Evolutionary conservation across 306 rosid genomes (phyloP).

Genomic region (Ziziphus jujuba): DNA sequence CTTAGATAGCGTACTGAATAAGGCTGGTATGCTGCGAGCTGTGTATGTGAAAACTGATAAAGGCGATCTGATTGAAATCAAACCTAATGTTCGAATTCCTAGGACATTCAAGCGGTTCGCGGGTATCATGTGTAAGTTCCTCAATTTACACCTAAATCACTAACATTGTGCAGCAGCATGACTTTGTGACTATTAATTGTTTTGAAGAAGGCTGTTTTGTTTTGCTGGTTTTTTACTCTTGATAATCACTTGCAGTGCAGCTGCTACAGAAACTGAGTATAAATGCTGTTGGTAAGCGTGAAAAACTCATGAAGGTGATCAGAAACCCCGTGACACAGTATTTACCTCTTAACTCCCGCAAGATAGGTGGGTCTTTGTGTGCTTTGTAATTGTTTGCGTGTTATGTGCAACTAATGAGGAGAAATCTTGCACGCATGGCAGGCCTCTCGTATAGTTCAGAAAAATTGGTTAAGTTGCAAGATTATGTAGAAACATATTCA

Average conservation of each 20-base stretch:
- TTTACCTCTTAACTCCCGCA: conserved; percentile 64
- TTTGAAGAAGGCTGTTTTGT: background rate
- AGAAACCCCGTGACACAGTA: conserved; percentile 86
- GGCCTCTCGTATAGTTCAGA: conserved; percentile 73
- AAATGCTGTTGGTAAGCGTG: conserved; percentile 72
- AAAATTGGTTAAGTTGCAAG: conserved; percentile 55
- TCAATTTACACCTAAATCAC: background rate
- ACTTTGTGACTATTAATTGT: background rate
- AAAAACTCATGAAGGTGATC: conserved; percentile 68
- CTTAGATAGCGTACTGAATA: conserved; percentile 79
- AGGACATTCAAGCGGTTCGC: conserved; percentile 85
- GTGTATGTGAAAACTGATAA: conserved; percentile 82
- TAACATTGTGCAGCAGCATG: background rate
- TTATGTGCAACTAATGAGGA: background rate
- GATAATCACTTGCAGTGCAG: conserved; percentile 54
- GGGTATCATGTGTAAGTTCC: conserved; percentile 81
- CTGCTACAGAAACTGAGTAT: conserved; percentile 83
- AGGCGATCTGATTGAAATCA: conserved; percentile 80
- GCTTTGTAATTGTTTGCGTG: background rate
- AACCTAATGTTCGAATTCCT: conserved; percentile 74
- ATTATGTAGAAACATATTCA: conserved; percentile 37
- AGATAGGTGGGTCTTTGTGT: conserved; percentile 52
- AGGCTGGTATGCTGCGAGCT: conserved; percentile 73
- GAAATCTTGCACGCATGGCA: conserved; percentile 22
- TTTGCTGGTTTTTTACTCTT: no score